Evolutionary conservation across 179 eudicot genomes (phyloP).

Genomic region (Nepenthes alata): DNA sequence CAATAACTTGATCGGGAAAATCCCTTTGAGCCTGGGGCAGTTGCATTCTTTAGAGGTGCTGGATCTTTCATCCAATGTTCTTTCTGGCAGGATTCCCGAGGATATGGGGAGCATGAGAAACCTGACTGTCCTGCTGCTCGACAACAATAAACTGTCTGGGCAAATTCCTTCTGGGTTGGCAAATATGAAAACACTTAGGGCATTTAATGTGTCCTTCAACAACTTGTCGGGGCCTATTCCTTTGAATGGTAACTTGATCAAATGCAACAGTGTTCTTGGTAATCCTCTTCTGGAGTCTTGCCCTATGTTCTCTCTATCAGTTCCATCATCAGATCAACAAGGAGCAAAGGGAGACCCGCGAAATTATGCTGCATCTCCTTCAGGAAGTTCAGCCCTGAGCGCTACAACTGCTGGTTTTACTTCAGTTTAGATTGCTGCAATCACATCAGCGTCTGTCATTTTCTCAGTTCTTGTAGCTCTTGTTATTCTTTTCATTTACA

Average conservation of each 20-base stretch:
- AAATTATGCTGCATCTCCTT: constrained; percentile 18
- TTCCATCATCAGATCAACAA: constrained; percentile 25
- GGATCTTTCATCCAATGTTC: constrained; percentile 35
- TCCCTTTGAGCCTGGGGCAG: constrained; percentile 35
- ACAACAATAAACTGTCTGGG: constrained; percentile 44
- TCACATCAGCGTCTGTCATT: constrained; percentile 45
- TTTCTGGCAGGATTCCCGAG: constrained; percentile 41
- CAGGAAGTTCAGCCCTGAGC: constrained; percentile 8
- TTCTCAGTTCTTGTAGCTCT: constrained; percentile 44
- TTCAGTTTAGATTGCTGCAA: constrained; percentile 42
- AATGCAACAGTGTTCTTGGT: constrained; percentile 35
- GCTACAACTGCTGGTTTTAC: constrained; percentile 17
- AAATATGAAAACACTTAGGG: constrained; percentile 23
- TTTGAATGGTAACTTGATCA: constrained; percentile 17
- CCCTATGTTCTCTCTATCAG: constrained; percentile 16
- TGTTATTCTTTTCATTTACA: constrained; percentile 33
- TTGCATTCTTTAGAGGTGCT: constrained; percentile 37
- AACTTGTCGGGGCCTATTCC: constrained; percentile 38
- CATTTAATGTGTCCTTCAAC: constrained; percentile 46
- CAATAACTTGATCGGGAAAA: constrained; percentile 16
- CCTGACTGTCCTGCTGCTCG: constrained; percentile 31
- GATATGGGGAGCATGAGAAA: constrained; percentile 31
- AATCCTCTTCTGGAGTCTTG: constrained; percentile 33
- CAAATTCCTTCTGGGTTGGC: constrained; percentile 33
- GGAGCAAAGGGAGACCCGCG: constrained; percentile 11